Base-by-base conservation (phyloP, 2,329 filamentous ascomycete species). In the Penicillium sp. region DNA sequence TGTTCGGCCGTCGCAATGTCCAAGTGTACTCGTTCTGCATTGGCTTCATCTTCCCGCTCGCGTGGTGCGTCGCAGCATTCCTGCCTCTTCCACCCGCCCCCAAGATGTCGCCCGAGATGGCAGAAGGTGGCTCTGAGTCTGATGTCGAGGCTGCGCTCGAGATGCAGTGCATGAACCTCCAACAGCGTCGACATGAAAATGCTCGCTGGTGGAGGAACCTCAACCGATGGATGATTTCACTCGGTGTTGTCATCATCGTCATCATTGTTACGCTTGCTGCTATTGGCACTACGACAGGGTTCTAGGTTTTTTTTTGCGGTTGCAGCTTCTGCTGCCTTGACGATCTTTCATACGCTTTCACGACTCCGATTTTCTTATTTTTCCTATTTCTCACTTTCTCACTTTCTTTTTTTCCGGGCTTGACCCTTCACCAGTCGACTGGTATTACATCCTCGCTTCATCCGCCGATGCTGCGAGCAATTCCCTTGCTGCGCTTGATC, bases 61-160 rank as follows among this genome's bases (percentile, higher is more conserved):
- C 87, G 51, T 95, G 90, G 90, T 89, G 93, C 76, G 78, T 91
- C 58, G 91, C 87, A 1, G 83, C 90, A 1, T 80, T 92, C 50
- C 77, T 94, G 11, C 89, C 89, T 1, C 73, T 95, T 6, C 89
- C 89, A 9, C 76, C 77, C 1, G 80, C 81, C 50, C 82, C 85
- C 0, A 66, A 69, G 8, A 73, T 77, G 18, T 64, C 73, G 1
- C 75, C 81, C 16, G 82, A 84, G 71, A 65, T 64, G 75, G 79
- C 38, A 79, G 86, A 65, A 72, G 65, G 27, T 68, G 65, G 53
- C 71, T 65, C 27, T 67, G 65, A 51, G 42, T 54, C 68, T 22
- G 65, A 72, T 53, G 55, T 78, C 39, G 77, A 78, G 54, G 71
- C 72, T 40, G 76, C 79, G 18, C 72, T 81, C 43, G 71, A 75